These are phyloP conservation scores for Caryopteris hybrid DNA, from an alignment of 305 asterid species.

Conservation along the genomic window DNA sequence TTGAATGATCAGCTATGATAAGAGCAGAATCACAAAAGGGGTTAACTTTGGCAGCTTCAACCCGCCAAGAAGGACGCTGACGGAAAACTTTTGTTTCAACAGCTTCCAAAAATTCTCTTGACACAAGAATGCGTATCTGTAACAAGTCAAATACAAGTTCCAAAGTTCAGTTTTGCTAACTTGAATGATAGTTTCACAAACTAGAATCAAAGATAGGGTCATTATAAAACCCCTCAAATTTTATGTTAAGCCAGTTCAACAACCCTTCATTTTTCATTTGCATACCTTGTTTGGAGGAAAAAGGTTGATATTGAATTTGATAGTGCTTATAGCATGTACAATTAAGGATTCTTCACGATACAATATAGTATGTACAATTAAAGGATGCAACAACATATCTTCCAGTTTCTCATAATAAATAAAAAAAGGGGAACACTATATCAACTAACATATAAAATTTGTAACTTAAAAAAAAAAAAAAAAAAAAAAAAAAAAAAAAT, in stretches of 20 bases:
- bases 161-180: constrained; percentile 9
- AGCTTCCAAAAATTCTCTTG: constrained; percentile 78
- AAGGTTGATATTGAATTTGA: neutral
- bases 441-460: neutral
- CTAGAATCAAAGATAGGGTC: neutral
- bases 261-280: constrained; percentile 1
- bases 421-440: too few species aligned
- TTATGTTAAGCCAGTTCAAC: too few species aligned
- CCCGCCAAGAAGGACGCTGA: constrained; percentile 86
- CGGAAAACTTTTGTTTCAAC: constrained; percentile 62
- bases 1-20: constrained; percentile 82
- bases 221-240: neutral
- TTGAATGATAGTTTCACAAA: neutral
- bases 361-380: too few species aligned
- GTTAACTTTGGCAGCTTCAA: constrained; percentile 74
- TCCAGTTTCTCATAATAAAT: too few species aligned
- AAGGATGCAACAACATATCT: neutral
- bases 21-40: constrained; percentile 69
- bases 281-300: constrained; percentile 10
- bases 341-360: too few species aligned
- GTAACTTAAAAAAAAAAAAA: constrained; percentile 6
- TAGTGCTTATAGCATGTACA: too few species aligned
- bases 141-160: constrained; percentile 17
- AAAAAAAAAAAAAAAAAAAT: too few species aligned
- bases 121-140: constrained; percentile 61